phyloP scores from a whole-genome alignment of 2,329 filamentous ascomycete genomes.

The Claviceps sp. region DNA sequence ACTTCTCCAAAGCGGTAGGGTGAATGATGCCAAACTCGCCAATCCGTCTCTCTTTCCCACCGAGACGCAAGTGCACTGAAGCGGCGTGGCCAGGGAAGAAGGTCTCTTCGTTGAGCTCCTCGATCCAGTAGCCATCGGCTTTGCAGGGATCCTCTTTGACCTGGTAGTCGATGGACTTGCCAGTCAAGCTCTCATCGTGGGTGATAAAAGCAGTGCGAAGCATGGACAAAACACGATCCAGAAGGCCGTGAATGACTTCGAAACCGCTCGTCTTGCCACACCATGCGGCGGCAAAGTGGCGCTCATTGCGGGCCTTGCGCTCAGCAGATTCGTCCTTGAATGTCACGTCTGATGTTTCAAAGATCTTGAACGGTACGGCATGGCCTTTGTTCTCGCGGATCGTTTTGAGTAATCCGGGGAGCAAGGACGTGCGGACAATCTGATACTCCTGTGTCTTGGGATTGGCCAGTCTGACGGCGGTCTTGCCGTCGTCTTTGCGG shows the following conservation, averaged over 20 bases:
- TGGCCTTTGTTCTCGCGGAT: constrained; percentile 88
- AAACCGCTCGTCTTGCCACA: constrained; percentile 92
- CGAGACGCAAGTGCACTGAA: constrained; percentile 63
- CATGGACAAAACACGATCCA: constrained; percentile 90
- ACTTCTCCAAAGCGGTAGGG: constrained; percentile 84
- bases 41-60: constrained; percentile 61
- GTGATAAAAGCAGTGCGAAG: constrained; percentile 70
- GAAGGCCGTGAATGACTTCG: constrained; percentile 84
- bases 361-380: constrained; percentile 78
- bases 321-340: constrained; percentile 76
- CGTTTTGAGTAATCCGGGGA: constrained; percentile 85
- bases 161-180: constrained; percentile 38
- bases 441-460: constrained; percentile 91
- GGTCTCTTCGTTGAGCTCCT: constrained; percentile 79
- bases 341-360: constrained; percentile 80
- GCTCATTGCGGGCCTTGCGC: constrained; percentile 80
- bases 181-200: constrained; percentile 51
- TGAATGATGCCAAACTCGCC: constrained; percentile 91
- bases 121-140: constrained; percentile 79
- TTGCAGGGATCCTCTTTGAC: constrained; percentile 40
- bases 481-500: constrained; percentile 72
- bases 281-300: constrained; percentile 91
- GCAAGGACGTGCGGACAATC: constrained; percentile 72
- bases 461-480: constrained; percentile 75
- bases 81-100: constrained; percentile 89